Evolutionary conservation across 306 rosid genomes (phyloP).

Genomic region (Acacia acuminata): DNA sequence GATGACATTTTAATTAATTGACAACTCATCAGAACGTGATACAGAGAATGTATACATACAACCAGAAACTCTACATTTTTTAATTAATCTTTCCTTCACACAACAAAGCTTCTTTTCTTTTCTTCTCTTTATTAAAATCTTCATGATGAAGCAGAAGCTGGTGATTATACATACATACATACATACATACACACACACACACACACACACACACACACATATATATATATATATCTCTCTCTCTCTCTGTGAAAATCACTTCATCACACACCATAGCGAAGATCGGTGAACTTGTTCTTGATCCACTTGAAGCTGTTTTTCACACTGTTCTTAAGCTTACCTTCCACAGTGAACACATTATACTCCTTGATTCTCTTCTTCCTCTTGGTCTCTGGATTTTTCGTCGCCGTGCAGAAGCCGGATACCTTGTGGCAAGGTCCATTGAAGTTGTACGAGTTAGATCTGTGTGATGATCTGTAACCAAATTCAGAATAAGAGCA

Average conservation of each 20-base stretch:
- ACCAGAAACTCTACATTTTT: background rate
- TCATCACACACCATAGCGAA: slow-evolving; percentile 62
- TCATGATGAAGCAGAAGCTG: slow-evolving; percentile 32
- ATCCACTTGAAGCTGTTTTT: slow-evolving; percentile 90
- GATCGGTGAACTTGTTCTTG: slow-evolving; percentile 74
- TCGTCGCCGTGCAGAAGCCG: slow-evolving; percentile 51
- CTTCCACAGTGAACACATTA: slow-evolving; percentile 65
- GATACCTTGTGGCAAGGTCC: slow-evolving; percentile 61
- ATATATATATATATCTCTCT: background rate
- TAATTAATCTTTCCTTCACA: slow-evolving; percentile 1
- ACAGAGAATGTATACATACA: background rate
- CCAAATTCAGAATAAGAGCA: slow-evolving; percentile 67
- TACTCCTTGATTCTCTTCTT: slow-evolving; percentile 80
- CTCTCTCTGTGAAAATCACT: background rate
- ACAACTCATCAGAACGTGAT: background rate
- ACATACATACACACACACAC: too few relatives aligned
- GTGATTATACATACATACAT: too few relatives aligned
- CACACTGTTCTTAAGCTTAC: slow-evolving; percentile 68
- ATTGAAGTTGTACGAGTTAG: slow-evolving; percentile 71
- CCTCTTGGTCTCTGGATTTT: slow-evolving; percentile 70
- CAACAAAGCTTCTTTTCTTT: slow-evolving; percentile 29
- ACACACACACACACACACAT: background rate
- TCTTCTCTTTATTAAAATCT: slow-evolving; percentile 27
- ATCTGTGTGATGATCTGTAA: slow-evolving; percentile 36
- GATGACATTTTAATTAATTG: background rate